Evolutionary conservation across 305 asterid genomes (phyloP).

Genomic region (Fraxinus paxiana): DNA sequence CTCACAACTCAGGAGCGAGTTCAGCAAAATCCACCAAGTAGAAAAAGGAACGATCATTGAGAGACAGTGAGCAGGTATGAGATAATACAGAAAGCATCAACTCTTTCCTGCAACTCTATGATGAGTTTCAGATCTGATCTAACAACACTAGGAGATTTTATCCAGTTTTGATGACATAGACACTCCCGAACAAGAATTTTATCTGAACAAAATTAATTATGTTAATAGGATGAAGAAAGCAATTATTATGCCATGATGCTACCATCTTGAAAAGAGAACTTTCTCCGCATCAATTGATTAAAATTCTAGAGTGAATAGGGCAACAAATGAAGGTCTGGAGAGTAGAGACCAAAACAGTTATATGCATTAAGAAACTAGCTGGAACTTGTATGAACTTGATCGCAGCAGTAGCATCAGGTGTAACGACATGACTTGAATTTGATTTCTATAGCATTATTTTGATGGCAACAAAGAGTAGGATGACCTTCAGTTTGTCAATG

Average conservation of each 20-base stretch:
- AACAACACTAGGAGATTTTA: neutral
- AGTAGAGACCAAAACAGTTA: neutral
- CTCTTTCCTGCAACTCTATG: neutral
- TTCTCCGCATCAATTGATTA: neutral
- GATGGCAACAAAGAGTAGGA: neutral
- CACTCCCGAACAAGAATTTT: neutral
- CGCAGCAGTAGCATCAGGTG: neutral
- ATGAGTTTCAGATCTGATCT: neutral
- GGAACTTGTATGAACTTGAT: slow-evolving; percentile 14
- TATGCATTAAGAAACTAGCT: slow-evolving; percentile 4
- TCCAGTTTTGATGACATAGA: neutral
- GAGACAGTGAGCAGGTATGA: slow-evolving; percentile 11
- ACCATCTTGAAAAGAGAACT: neutral
- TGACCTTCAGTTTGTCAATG: slow-evolving; percentile 6
- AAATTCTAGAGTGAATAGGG: neutral
- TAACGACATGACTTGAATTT: neutral
- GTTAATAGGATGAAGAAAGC: neutral
- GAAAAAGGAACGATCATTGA: neutral
- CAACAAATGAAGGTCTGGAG: neutral
- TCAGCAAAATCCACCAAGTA: slow-evolving; percentile 11
- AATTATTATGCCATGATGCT: neutral
- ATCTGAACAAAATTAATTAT: neutral
- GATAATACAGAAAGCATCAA: neutral
- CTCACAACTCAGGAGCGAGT: neutral
- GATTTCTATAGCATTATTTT: neutral